Evolutionary conservation across 2,329 filamentous ascomycete species (phyloP).

Genomic region (Alternaria incomplexa): DNA sequence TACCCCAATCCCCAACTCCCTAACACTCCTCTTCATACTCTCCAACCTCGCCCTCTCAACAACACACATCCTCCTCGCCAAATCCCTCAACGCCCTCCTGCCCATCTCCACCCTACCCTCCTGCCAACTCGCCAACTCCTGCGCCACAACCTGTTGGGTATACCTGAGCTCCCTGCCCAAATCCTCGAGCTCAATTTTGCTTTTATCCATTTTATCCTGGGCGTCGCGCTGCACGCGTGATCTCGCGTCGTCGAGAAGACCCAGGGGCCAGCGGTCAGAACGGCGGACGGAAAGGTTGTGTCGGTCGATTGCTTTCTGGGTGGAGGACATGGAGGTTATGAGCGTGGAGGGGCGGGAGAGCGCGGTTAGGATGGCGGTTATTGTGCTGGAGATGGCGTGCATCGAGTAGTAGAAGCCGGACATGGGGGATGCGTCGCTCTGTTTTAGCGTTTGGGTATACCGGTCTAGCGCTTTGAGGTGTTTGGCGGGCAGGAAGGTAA

Average conservation of each 20-base stretch:
- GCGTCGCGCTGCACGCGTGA: constrained; percentile 85
- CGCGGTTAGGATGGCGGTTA: constrained; percentile 78
- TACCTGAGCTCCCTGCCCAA: constrained; percentile 85
- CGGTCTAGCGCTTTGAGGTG: constrained; percentile 75
- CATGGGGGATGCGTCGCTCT: constrained; percentile 75
- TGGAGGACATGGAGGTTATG: constrained; percentile 75
- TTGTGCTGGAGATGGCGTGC: constrained; percentile 80
- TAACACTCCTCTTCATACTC: constrained; percentile 78
- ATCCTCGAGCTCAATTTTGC: constrained; percentile 71
- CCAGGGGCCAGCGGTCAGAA: constrained; percentile 79
- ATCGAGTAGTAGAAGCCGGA: constrained; percentile 76
- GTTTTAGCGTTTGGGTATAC: constrained; percentile 70
- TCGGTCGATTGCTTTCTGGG: constrained; percentile 78
- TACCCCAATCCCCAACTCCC: constrained; percentile 52
- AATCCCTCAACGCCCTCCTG: constrained; percentile 73
- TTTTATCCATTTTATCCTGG: constrained; percentile 76
- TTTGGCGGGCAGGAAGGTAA: constrained; percentile 70
- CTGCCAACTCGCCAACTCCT: constrained; percentile 92
- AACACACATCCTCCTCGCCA: constrained; percentile 80
- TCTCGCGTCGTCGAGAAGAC: constrained; percentile 86
- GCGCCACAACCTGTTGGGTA: constrained; percentile 91
- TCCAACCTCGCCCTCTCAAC: constrained; percentile 80
- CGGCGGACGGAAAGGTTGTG: constrained; percentile 76
- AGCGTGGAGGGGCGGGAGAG: constrained; percentile 80
- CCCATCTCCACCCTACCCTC: constrained; percentile 83